These are phyloP conservation scores for Cryphonectria radicalis DNA, from an alignment of 2,329 filamentous ascomycete genomes.

Conservation along the genomic window DNA sequence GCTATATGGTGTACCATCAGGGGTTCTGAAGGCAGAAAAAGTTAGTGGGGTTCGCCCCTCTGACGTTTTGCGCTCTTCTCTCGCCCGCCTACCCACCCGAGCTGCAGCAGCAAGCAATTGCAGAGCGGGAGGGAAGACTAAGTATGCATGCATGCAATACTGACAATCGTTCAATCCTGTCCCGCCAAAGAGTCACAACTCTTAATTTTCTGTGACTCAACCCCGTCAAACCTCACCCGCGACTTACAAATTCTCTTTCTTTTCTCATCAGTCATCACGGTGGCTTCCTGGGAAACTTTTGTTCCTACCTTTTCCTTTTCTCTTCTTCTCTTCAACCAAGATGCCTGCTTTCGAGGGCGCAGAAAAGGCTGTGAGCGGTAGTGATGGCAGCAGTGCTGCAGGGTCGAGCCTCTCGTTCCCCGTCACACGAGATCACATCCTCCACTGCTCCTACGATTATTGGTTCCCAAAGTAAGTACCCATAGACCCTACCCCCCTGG, in stretches of 20 bases:
- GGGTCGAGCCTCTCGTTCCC: constrained; percentile 67
- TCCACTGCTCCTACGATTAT: constrained; percentile 90
- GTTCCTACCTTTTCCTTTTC: neutral
- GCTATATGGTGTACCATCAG: neutral
- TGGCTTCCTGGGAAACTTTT: neutral
- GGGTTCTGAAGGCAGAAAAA: constrained; percentile 3
- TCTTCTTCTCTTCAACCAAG: neutral
- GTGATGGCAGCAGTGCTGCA: constrained; percentile 28
- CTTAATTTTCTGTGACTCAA: constrained; percentile 15
- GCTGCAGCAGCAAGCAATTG: neutral
- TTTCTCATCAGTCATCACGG: neutral
- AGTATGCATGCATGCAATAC: neutral
- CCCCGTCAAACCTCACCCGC: neutral
- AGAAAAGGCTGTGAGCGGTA: constrained; percentile 30
- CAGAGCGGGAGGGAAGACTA: neutral
- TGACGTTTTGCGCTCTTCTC: constrained; percentile 14
- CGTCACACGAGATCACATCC: constrained; percentile 81
- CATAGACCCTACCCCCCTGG: neutral
- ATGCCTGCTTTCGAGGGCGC: constrained; percentile 40
- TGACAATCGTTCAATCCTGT: neutral
- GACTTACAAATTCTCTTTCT: neutral
- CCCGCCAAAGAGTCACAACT: neutral
- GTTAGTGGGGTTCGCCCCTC: constrained; percentile 19
- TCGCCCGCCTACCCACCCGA: neutral
- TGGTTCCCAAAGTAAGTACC: constrained; percentile 79